Conservation (phyloP, 352 stramenopile genomes). For the Chrysophaeum taylorii region DNA sequence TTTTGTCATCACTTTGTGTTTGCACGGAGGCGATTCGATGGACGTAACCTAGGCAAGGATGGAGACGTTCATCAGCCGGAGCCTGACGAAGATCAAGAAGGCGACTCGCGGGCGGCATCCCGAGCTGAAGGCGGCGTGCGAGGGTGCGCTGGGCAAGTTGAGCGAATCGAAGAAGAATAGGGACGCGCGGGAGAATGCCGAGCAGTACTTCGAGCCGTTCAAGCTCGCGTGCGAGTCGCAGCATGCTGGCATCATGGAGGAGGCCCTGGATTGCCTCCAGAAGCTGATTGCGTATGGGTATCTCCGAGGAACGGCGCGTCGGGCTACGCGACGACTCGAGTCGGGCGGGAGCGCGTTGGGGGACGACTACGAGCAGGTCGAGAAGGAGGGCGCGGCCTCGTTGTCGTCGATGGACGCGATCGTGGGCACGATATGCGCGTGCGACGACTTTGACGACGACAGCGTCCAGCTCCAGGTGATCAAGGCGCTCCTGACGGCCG, state of each 20-base stretch:
- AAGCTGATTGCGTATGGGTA: slow-evolving; percentile 73
- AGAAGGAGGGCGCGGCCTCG: not conserved
- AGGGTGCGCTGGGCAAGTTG: not conserved
- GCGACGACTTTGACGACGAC: slow-evolving; percentile 74
- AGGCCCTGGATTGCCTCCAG: slow-evolving; percentile 69
- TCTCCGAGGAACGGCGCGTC: slow-evolving; percentile 37
- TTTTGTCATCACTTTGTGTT: too few species aligned
- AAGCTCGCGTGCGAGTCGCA: slow-evolving; percentile 23
- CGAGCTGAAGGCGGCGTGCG: slow-evolving; percentile 12
- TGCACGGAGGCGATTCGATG: too few species aligned
- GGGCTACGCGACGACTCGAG: slow-evolving; percentile 8
- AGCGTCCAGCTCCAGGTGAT: slow-evolving; percentile 80
- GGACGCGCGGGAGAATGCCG: slow-evolving; percentile 5
- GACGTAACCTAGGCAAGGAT: too few species aligned
- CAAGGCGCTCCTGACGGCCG: slow-evolving; percentile 71
- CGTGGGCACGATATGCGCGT: slow-evolving; percentile 71
- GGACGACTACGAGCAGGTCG: not conserved
- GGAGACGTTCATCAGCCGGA: not conserved
- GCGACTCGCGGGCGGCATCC: slow-evolving; percentile 7
- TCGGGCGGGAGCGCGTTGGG: not conserved
- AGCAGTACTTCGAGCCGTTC: slow-evolving; percentile 27
- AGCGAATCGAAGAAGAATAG: not conserved
- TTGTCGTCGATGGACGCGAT: slow-evolving; percentile 59
- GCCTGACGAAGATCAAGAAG: slow-evolving; percentile 20
- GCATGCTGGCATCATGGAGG: slow-evolving; percentile 26